Conservation (phyloP, 2,329 filamentous ascomycete species). For the Colletotrichum euphorbiae region DNA sequence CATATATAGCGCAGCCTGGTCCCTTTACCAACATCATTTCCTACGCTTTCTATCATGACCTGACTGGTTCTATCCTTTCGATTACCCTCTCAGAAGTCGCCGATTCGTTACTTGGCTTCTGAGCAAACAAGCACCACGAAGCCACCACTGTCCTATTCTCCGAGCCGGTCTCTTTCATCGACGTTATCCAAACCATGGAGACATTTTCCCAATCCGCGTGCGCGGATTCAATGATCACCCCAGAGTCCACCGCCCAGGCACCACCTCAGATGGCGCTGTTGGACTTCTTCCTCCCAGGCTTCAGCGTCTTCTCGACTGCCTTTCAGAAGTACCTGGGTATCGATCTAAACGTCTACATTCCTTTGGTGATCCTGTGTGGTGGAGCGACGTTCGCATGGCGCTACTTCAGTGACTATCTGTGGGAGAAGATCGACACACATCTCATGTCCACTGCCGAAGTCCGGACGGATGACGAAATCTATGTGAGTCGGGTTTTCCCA, state of each 20-base stretch:
- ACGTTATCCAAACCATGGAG: slow-evolving; percentile 16
- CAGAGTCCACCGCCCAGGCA: slow-evolving; percentile 14
- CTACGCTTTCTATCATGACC: neutral
- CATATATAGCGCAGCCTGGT: neutral
- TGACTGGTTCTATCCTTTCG: neutral
- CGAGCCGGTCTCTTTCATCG: no score
- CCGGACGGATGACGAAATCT: slow-evolving; percentile 77
- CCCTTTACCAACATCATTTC: neutral
- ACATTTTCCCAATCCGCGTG: slow-evolving; percentile 13
- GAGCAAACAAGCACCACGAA: no score
- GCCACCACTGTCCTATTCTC: no score
- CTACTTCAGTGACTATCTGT: slow-evolving; percentile 63
- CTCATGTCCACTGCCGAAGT: slow-evolving; percentile 76
- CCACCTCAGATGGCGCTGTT: slow-evolving; percentile 60
- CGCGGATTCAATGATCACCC: slow-evolving; percentile 18
- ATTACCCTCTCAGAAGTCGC: no score
- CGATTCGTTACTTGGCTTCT: no score
- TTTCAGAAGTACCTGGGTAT: slow-evolving; percentile 68
- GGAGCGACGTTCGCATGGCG: slow-evolving; percentile 62
- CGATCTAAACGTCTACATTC: slow-evolving; percentile 73
- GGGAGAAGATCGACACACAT: slow-evolving; percentile 61
- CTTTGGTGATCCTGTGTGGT: slow-evolving; percentile 63
- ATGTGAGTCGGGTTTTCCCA: slow-evolving; percentile 47
- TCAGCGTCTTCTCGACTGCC: slow-evolving; percentile 66
- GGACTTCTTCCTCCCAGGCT: slow-evolving; percentile 75